phyloP scores from a whole-genome alignment of 1,139 yeast species.

The Candida neerlandica region DNA sequence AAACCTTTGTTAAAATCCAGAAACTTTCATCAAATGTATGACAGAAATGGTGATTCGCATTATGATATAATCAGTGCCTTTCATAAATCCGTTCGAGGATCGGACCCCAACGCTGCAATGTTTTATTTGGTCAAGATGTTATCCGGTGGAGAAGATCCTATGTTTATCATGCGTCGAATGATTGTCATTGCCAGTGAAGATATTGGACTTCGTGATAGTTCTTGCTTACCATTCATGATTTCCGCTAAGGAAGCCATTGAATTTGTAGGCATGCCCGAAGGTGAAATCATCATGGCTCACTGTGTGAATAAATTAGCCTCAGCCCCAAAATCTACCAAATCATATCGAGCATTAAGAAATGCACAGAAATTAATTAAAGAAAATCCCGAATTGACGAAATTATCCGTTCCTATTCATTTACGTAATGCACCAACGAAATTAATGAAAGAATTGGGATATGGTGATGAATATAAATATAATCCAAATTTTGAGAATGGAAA shows the following conservation, averaged over 20 bases:
- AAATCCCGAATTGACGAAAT: conserved; percentile 63
- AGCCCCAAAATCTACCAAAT: conserved; percentile 83
- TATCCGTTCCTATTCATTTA: conserved; percentile 76
- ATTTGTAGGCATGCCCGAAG: conserved; percentile 96
- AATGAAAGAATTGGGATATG: conserved; percentile 88
- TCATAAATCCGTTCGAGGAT: conserved; percentile 88
- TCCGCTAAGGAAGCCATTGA: conserved; percentile 87
- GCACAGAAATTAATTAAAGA: conserved; percentile 60
- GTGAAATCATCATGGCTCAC: conserved; percentile 86
- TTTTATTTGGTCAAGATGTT: conserved; percentile 87
- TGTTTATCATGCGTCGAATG: conserved; percentile 90
- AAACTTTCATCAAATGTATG: conserved; percentile 68
- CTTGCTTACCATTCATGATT: conserved; percentile 83
- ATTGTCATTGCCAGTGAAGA: conserved; percentile 92
- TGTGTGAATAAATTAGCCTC: conserved; percentile 86
- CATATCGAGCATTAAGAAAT: conserved; percentile 74
- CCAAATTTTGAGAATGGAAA: conserved; percentile 75
- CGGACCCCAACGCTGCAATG: conserved; percentile 85
- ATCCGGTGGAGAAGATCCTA: conserved; percentile 90
- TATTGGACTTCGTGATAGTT: conserved; percentile 78
- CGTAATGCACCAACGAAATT: conserved; percentile 92
- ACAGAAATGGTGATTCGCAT: conserved; percentile 86
- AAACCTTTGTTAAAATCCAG: conserved; percentile 38
- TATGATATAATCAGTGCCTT: conserved; percentile 94
- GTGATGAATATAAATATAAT: conserved; percentile 82